Evolutionary conservation across 106 monocot species (phyloP), one percentile per base, ranked within the genome.

Genomic region (Vanilla planifolia): DNA sequence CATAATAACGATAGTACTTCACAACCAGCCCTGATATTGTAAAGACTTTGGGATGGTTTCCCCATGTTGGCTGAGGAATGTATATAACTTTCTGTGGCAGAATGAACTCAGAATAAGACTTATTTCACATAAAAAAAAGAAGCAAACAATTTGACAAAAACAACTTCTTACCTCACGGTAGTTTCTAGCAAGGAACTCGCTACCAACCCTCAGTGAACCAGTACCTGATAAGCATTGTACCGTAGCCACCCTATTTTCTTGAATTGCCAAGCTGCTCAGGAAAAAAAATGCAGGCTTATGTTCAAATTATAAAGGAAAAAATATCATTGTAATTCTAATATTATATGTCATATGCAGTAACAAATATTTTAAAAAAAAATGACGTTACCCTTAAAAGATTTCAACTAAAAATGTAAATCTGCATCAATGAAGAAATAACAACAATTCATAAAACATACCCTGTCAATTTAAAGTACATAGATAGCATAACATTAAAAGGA

Each of bases 161-260:
- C 21, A 41, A 40, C 14, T 32, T 20, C 16, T 51, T 66, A 96
- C 96, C 51, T 91, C 70, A 55, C 79, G 79, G 71, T 96, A 87
- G 66, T 96, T 90, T 64, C 73, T 87, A 15, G 84, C 84, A 36
- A 96, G 74, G 79, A 96, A 96, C 69, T 96, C 96, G 16, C 71
- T 76, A 70, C 96, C 96, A 80, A 96, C 96, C 59, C 96, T 84
- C 77, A 96, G 58, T 30, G 95, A 90, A 29, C 95, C 95, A 48
- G 96, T 96, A 67, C 96, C 96, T 34, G 96, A 96, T 68, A 96
- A 73, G 59, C 91, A 81, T 43, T 96, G 96, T 6, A 88, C 96
- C 42, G 96, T 91, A 0, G 84, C 77, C 46, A 96, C 80, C 59
- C 96, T 90, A 50, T 85, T 96, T 64, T 79, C 96, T 65, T 33